Percentiles rank a stretch among this genome's conserved stretches.
Evolutionary conservation across 2,329 filamentous ascomycete genomes (phyloP).

Genomic region (Chaetoscypha palmicola): DNA sequence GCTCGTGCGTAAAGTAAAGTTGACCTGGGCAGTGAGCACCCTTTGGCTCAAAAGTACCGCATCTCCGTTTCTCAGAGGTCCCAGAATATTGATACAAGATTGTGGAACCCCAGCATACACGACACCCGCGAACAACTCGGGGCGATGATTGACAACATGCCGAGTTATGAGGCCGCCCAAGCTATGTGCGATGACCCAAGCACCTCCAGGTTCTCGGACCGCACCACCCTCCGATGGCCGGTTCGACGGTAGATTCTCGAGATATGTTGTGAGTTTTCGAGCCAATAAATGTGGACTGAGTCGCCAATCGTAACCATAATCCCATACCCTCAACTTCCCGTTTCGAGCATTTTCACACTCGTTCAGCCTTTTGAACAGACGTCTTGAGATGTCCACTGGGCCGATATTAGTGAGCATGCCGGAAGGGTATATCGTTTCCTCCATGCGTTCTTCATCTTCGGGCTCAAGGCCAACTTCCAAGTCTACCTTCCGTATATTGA

Average conservation of each 20-base stretch:
- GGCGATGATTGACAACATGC: conserved; percentile 77
- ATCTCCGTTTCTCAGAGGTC: conserved; percentile 85
- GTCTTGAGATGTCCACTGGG: conserved; percentile 79
- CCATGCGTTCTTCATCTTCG: conserved; percentile 78
- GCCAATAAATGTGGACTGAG: conserved; percentile 74
- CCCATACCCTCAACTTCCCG: conserved; percentile 71
- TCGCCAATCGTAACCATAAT: conserved; percentile 95
- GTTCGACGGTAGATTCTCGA: conserved; percentile 72
- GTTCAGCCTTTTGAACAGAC: conserved; percentile 70
- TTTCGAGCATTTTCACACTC: conserved; percentile 65
- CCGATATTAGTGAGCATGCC: conserved; percentile 91
- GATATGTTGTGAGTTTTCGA: conserved; percentile 61
- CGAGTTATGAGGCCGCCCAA: conserved; percentile 82
- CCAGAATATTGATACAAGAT: conserved; percentile 84
- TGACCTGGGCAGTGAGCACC: conserved; percentile 85
- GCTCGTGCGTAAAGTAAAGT: conserved; percentile 83
- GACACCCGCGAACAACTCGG: conserved; percentile 79
- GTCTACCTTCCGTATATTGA: conserved; percentile 88
- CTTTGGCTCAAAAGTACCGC: conserved; percentile 84
- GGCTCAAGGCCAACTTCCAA: conserved; percentile 76
- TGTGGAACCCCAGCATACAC: conserved; percentile 81
- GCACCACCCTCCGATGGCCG: conserved; percentile 38
- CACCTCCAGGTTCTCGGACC: conserved; percentile 53
- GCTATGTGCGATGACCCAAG: conserved; percentile 77
- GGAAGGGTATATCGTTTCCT: conserved; percentile 73